phyloP scores from a whole-genome alignment of 495 filamentous ascomycete genomes.

The Aspergillus baeticus region DNA sequence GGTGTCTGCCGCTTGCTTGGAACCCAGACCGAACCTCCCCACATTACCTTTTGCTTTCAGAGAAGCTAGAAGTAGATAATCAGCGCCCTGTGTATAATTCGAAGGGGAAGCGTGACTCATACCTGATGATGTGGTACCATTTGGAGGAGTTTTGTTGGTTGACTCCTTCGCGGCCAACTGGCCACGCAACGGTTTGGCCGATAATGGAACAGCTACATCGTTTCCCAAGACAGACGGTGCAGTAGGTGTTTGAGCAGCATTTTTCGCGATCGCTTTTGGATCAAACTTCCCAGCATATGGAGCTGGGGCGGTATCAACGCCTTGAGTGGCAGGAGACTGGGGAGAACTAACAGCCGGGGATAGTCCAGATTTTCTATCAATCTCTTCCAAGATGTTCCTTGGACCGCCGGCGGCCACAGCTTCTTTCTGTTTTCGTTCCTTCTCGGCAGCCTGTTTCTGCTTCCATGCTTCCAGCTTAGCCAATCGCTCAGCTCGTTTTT shows the following conservation, averaged over 20 bases:
- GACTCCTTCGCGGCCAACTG: slow-evolving; percentile 43
- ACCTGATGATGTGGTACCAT: slow-evolving; percentile 44
- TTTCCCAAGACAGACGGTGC: slow-evolving; percentile 53
- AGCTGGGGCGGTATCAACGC: slow-evolving; percentile 41
- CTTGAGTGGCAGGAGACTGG: slow-evolving; percentile 51
- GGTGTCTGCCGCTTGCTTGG: slow-evolving; percentile 55
- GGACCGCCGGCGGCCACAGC: slow-evolving; percentile 58
- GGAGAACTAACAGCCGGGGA: slow-evolving; percentile 55
- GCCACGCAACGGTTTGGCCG: slow-evolving; percentile 49
- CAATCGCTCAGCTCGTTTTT: slow-evolving; percentile 80
- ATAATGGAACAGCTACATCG: slow-evolving; percentile 60
- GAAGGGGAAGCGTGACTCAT: slow-evolving; percentile 18
- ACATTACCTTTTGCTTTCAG: slow-evolving; percentile 68
- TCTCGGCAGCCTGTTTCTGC: slow-evolving; percentile 77
- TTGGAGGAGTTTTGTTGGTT: slow-evolving; percentile 52
- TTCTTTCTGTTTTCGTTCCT: slow-evolving; percentile 73
- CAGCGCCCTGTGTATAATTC: slow-evolving; percentile 8
- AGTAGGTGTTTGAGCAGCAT: slow-evolving; percentile 49
- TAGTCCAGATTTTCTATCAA: slow-evolving; percentile 67
- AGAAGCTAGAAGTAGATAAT: slow-evolving; percentile 25
- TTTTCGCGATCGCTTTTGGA: slow-evolving; percentile 81
- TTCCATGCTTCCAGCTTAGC: slow-evolving; percentile 92
- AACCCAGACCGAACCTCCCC: slow-evolving; percentile 79
- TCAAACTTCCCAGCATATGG: slow-evolving; percentile 82
- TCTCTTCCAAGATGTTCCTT: slow-evolving; percentile 68